A percentile compares a stretch with the other conserved stretches of the same genome.
These are phyloP conservation scores for Sisymbrium altissimum DNA, from an alignment of 345 rosid genomes.

Conservation along the genomic window DNA sequence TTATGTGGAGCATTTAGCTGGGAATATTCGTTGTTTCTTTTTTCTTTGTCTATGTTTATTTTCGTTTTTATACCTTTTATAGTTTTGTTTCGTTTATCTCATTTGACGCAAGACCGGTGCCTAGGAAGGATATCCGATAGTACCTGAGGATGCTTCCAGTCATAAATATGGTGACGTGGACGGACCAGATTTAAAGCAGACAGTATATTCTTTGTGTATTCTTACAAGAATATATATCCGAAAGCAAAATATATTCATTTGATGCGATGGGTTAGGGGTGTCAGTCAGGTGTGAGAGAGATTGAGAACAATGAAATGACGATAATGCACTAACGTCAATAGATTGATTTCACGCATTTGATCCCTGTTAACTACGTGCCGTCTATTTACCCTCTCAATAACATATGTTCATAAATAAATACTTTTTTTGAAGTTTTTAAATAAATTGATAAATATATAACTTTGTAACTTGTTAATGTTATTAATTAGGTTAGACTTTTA, in stretches of 20 bases:
- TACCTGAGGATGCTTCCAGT: constrained; percentile 16
- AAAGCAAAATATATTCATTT: background rate
- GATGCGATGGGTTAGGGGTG: too few species aligned
- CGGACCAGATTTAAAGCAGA: background rate
- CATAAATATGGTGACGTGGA: constrained; percentile 8
- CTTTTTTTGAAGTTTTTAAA: too few species aligned
- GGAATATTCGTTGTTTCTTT: constrained; percentile 28
- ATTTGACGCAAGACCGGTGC: background rate
- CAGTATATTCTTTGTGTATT: background rate
- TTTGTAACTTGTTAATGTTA: too few species aligned
- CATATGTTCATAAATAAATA: too few species aligned
- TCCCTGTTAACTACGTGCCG: too few species aligned
- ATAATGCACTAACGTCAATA: too few species aligned
- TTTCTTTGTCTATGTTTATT: background rate
- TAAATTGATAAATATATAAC: too few species aligned
- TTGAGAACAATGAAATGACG: too few species aligned
- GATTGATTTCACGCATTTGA: too few species aligned
- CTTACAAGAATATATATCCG: background rate
- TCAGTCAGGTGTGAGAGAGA: too few species aligned
- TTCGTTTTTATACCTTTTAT: background rate
- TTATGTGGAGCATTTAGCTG: constrained; percentile 15
- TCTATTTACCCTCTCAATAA: too few species aligned
- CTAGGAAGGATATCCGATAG: constrained; percentile 28
- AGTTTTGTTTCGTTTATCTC: background rate
- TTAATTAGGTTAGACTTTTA: too few species aligned